phyloP scores from a whole-genome alignment of 345 rosid species.

The Populus tremula region DNA sequence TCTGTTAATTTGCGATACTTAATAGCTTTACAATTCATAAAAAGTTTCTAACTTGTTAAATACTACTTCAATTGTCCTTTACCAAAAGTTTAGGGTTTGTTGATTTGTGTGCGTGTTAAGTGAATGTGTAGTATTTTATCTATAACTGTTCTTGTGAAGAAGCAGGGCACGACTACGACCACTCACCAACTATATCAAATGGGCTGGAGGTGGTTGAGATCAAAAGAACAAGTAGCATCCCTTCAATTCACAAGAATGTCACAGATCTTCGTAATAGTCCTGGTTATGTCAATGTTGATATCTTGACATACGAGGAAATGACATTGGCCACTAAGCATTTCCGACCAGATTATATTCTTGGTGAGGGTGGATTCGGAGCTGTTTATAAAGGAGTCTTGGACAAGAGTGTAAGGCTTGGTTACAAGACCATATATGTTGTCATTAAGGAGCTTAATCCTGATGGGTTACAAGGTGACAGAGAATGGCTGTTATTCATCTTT shows the following conservation, averaged over 20 bases:
- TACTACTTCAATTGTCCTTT: not conserved
- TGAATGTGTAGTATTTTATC: not conserved
- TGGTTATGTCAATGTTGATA: conserved; percentile 66
- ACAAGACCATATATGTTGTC: conserved; percentile 61
- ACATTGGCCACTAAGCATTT: conserved; percentile 79
- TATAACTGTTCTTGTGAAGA: not conserved
- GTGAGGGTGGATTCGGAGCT: conserved; percentile 95
- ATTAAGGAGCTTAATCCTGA: conserved; percentile 89
- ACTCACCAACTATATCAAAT: conserved; percentile 8
- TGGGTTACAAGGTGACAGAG: conserved; percentile 95
- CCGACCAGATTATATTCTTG: conserved; percentile 79
- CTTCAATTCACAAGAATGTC: conserved; percentile 54
- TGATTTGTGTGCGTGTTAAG: not conserved
- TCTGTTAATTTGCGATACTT: not conserved
- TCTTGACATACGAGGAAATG: conserved; percentile 81
- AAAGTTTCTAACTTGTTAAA: not conserved
- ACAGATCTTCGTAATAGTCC: conserved; percentile 70
- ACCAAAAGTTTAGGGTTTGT: not conserved
- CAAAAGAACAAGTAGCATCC: conserved; percentile 14
- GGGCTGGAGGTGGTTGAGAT: conserved; percentile 18
- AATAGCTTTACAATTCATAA: not conserved
- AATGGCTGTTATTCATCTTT: conserved; percentile 78
- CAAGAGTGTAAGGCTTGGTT: conserved; percentile 58
- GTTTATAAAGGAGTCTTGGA: conserved; percentile 87
- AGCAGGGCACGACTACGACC: conserved; percentile 22